Percentiles rank a stretch among this genome's conserved stretches.
These are phyloP conservation scores for Saprolegnia parasitica DNA, from an alignment of 352 stramenopile species.

Conservation along the genomic window DNA sequence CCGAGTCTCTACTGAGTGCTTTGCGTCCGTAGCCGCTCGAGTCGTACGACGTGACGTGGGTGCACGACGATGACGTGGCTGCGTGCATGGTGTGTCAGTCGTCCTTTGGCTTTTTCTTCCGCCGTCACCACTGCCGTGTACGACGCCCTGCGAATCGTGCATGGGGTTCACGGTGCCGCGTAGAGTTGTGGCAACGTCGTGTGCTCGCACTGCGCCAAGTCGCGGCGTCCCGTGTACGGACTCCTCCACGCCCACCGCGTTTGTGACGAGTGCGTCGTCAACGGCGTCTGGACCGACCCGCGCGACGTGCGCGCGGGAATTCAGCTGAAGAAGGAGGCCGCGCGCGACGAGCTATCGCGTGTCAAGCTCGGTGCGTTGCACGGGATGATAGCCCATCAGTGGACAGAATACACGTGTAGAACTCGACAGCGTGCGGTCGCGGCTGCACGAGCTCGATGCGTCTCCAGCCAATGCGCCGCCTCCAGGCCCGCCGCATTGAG, in stretches of 20 bases:
- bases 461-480: too few species aligned
- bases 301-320: neutral
- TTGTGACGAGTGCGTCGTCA: slow-evolving; percentile 22
- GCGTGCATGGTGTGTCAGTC: slow-evolving; percentile 21
- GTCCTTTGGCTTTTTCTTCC: slow-evolving; percentile 18
- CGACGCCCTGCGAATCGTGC: neutral
- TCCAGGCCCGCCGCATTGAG: too few species aligned
- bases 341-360: neutral
- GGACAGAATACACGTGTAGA: neutral
- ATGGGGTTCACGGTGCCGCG: neutral
- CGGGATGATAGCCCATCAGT: neutral
- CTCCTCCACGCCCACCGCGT: slow-evolving; percentile 20
- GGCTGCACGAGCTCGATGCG: neutral
- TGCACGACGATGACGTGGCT: slow-evolving; percentile 18
- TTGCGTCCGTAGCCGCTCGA: slow-evolving; percentile 18
- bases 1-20: neutral
- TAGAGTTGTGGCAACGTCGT: slow-evolving; percentile 28
- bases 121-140: slow-evolving; percentile 28
- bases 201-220: slow-evolving; percentile 15
- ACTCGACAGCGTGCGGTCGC: neutral
- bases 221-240: slow-evolving; percentile 16
- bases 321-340: neutral
- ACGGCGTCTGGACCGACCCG: slow-evolving; percentile 26
- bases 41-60: slow-evolving; percentile 19
- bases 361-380: slow-evolving; percentile 1